These are phyloP conservation scores for Trichocladium antarcticum DNA, from an alignment of 495 filamentous ascomycete species.

Conservation along the genomic window DNA sequence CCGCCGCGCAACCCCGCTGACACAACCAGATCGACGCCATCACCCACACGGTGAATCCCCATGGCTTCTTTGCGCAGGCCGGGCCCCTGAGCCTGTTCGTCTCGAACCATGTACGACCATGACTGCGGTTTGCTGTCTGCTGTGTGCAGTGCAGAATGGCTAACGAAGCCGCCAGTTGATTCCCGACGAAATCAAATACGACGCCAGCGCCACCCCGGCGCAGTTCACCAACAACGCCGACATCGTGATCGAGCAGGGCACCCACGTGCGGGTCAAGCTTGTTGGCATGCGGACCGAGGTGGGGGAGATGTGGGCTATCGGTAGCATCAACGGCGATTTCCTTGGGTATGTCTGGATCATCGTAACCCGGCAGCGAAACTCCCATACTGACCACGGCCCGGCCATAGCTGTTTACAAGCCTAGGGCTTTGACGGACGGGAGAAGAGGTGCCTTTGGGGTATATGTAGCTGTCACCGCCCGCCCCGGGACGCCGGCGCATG, in stretches of 20 bases:
- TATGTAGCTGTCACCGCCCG: no score
- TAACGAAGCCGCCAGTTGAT: slow-evolving; percentile 54
- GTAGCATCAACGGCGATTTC: slow-evolving; percentile 85
- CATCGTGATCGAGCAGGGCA: slow-evolving; percentile 85
- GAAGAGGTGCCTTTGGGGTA: no score
- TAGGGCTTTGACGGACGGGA: not conserved
- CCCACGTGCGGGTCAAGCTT: slow-evolving; percentile 85
- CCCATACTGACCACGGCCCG: not conserved
- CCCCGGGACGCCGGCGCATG: no score
- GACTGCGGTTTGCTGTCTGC: not conserved
- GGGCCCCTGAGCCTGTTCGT: slow-evolving; percentile 86
- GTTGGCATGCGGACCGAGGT: slow-evolving; percentile 87
- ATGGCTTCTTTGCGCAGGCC: slow-evolving; percentile 85
- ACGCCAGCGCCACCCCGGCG: slow-evolving; percentile 75
- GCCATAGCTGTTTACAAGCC: slow-evolving; percentile 8
- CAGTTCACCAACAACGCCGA: slow-evolving; percentile 82
- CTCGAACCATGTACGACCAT: slow-evolving; percentile 59
- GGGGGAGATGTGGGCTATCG: slow-evolving; percentile 88
- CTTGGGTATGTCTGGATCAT: slow-evolving; percentile 34
- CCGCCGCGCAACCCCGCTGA: no score
- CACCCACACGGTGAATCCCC: slow-evolving; percentile 76
- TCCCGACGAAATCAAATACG: slow-evolving; percentile 82
- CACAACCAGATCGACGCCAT: slow-evolving; percentile 84
- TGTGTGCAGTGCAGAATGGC: not conserved
- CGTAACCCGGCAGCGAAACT: not conserved